Evolutionary conservation across 2,329 filamentous ascomycete species (phyloP), one percentile per base, ranked within the genome.

Genomic region (Ophiostoma pallidulum): DNA sequence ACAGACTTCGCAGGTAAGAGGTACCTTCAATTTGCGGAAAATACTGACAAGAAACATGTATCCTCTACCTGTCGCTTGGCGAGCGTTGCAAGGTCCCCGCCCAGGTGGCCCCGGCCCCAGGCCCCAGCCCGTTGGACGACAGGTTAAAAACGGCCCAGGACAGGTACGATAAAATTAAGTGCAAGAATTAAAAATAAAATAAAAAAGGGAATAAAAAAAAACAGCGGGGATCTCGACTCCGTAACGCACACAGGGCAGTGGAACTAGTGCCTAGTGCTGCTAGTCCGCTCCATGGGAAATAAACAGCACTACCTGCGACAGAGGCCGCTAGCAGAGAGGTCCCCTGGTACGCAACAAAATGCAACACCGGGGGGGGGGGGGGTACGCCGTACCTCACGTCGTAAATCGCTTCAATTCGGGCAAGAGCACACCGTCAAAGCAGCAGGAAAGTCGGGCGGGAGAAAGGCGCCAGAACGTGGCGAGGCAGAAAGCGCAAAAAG

Each of bases 301-400:
- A 43, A 43, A 32, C 42, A 31, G 33, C 33, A 45, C 42, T 28
- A 28, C 28, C 31, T 47, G 45, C 45, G 45, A 42, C 45, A 42
- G 39, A 47, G 33, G 46, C n/a, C 46, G 40, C 46, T 48, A 48
- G 46, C 35, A 33, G 33, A 24, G 33, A 43, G 46, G 46, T 39
- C 46, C 43, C 40, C 45, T 39, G 33, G 45, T n/a, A 39, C 33
- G 35, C 29, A 22, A 42, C n/a, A n/a, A 24, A 48, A 38, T 9
- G 45, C 33, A 10, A 46, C 19, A 16, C 42, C 26, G 22, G 33
- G 32, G 42, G 19, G 16, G 6, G n/a, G n/a, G n/a, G n/a, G n/a
- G n/a, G n/a, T n/a, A n/a, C n/a, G n/a, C n/a, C n/a, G n/a, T n/a
- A n/a, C n/a, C n/a, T n/a, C n/a, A n/a, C n/a, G n/a, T n/a, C n/a